These are phyloP conservation scores for Borovskyia barvae DNA, from an alignment of 208 protist species.

Conservation along the genomic window DNA sequence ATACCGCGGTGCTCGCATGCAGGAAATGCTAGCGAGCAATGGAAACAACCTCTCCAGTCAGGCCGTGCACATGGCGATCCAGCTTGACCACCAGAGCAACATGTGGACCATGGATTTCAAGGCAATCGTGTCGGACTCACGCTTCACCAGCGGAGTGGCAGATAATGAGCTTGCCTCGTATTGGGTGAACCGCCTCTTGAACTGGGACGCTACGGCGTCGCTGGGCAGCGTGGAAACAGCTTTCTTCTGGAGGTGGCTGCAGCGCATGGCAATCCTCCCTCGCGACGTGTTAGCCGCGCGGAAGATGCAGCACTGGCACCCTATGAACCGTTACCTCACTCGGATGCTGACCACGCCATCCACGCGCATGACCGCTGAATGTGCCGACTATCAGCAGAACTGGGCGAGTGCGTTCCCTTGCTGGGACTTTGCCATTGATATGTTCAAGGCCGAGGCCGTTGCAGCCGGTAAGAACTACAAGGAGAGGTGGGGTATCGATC, in stretches of 20 bases:
- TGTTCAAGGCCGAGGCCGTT: slow-evolving; percentile 29
- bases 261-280: slow-evolving; percentile 42
- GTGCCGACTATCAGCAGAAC: slow-evolving; percentile 21
- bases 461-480: slow-evolving; percentile 10
- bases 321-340: slow-evolving; percentile 25
- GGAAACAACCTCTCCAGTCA: slow-evolving; percentile 9
- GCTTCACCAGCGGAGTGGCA: slow-evolving; percentile 21
- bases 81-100: slow-evolving; percentile 52
- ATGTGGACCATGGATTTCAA: slow-evolving; percentile 33
- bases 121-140: slow-evolving; percentile 20
- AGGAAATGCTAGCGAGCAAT: slow-evolving; percentile 31
- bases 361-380: slow-evolving; percentile 28
- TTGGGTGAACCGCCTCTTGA: slow-evolving; percentile 32
- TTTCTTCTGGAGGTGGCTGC: slow-evolving; percentile 62
- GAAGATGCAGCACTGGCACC: slow-evolving; percentile 5
- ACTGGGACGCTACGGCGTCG: slow-evolving; percentile 30
- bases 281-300: slow-evolving; percentile 26
- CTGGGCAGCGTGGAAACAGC: slow-evolving; percentile 45
- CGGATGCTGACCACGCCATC: slow-evolving; percentile 30
- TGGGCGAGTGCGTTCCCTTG: slow-evolving; percentile 19
- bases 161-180: slow-evolving; percentile 13
- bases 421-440: slow-evolving; percentile 23
- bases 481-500: slow-evolving; percentile 51
- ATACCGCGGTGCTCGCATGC: slow-evolving; percentile 42
- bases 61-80: slow-evolving; percentile 32